Percentiles rank a stretch among this genome's conserved stretches.
Evolutionary conservation across 176 grass and related monocot species (phyloP).

Genomic region (Phoenix dactylifera): DNA sequence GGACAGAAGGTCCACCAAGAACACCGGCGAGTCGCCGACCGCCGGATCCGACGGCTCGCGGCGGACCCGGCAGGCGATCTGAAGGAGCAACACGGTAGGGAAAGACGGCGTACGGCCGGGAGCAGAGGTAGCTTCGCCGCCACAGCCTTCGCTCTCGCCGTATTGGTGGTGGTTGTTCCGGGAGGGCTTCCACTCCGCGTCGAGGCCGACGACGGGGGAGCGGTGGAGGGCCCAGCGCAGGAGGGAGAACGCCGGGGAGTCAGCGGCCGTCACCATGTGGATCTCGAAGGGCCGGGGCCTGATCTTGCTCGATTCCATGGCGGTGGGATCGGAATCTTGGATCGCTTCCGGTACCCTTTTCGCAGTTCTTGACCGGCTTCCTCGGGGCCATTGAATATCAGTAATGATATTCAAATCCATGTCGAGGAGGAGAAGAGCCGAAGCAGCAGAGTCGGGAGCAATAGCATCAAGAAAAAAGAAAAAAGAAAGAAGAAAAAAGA

Average conservation of each 20-base stretch:
- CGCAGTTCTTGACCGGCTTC: too few relatives aligned
- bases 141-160: not conserved
- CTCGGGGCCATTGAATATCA: too few relatives aligned
- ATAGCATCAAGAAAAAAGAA: too few relatives aligned
- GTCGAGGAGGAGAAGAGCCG: too few relatives aligned
- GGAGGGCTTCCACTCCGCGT: conserved; percentile 95
- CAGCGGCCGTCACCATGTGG: conserved; percentile 11
- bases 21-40: conserved; percentile 34
- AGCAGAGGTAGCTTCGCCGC: not conserved
- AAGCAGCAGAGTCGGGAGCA: too few relatives aligned
- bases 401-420: too few relatives aligned
- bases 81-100: conserved; percentile 64
- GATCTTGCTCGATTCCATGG: not conserved
- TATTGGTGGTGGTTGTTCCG: conserved; percentile 19
- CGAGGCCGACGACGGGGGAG: conserved; percentile 51
- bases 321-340: not conserved
- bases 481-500: too few relatives aligned
- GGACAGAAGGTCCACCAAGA: conserved; percentile 68
- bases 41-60: not conserved
- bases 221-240: conserved; percentile 35
- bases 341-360: too few relatives aligned
- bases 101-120: conserved; percentile 15
- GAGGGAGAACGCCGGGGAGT: conserved; percentile 34
- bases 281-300: not conserved
- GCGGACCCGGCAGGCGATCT: conserved; percentile 47